Base-by-base conservation (phyloP, 768 basidiomycete species). In the Amanita fuliginea region DNA sequence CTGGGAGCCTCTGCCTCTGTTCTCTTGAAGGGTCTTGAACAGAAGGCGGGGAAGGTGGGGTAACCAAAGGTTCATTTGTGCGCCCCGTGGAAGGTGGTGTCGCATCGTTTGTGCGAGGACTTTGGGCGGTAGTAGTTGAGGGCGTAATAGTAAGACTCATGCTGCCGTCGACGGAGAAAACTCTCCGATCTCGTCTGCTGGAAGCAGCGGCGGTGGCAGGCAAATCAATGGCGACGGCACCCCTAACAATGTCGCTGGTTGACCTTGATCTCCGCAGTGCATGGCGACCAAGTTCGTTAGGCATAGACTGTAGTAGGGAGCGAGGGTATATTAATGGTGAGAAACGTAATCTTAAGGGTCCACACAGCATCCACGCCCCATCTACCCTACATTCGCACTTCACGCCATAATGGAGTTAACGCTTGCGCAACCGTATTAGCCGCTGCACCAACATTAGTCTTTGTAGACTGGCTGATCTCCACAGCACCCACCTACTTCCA, bases 371-470 rank as follows among this genome's bases (percentile, higher is more conserved):
- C n/a, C 44, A 46, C 44, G 34, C 42, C 14, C 16, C 24, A 26
- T 18, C 42, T 16, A 30, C 22, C 50, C 30, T 30, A 21, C 19
- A 46, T 51, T 34, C 55, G 62, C 11, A 67, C 58, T 26, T 71
- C 69, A 52, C 67, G 67, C 85, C 78, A 87, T 34, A 86, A 61
- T 1, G 84, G 81, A 7, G 83, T 85, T 18, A 86, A 61, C 19
- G 83, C 84, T 58, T 88, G 85, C 3, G 82, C 77, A 1, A 85
- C 84, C 19, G 77, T 84, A 55, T 77, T 86, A 26, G 74, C 75
- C 35, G 69, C 70, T 71, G 47, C 1, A 6, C 36, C 10, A 40
- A 16, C 35, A n/a, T 22, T 37, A 30, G 51, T 24, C 21, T 21
- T 10, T 19, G 14, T 7, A 16, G 8, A 2, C 14, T 18, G n/a